A percentile compares a stretch with the other conserved stretches of the same genome.
Evolutionary conservation across 352 stramenopile species (phyloP).

Genomic region (Phytophthora multivora): DNA sequence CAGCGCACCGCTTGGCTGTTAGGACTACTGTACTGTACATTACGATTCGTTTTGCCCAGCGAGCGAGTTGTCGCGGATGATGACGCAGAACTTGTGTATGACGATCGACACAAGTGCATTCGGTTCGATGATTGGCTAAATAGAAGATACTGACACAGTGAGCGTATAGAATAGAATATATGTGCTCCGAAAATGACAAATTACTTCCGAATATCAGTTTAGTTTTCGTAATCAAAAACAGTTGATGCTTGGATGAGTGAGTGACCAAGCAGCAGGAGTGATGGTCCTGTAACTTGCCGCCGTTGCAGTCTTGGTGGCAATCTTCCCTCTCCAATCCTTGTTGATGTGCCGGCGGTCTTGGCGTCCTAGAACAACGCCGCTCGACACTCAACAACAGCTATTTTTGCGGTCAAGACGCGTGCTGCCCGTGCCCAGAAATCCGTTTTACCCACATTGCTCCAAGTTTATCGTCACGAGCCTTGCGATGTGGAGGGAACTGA

Average conservation of each 20-base stretch:
- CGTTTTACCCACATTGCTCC: too few species aligned
- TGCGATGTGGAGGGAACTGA: too few species aligned
- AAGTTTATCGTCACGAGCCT: too few species aligned
- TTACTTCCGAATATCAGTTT: background rate
- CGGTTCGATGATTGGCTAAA: slow-evolving; percentile 18
- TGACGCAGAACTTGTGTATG: slow-evolving; percentile 23
- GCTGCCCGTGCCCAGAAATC: too few species aligned
- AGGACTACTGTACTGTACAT: slow-evolving; percentile 4
- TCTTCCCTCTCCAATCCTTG: background rate
- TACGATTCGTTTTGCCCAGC: too few species aligned
- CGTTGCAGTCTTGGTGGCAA: background rate
- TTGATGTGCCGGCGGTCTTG: background rate
- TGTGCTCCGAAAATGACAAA: background rate
- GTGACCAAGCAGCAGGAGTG: slow-evolving; percentile 3
- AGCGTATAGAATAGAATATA: background rate
- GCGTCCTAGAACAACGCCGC: too few species aligned
- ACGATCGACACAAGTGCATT: slow-evolving; percentile 18
- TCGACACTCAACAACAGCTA: too few species aligned
- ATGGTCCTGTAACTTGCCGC: slow-evolving; percentile 8
- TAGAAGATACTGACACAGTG: background rate
- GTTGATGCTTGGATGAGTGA: slow-evolving; percentile 3
- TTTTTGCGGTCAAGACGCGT: too few species aligned
- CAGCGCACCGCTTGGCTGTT: slow-evolving; percentile 4
- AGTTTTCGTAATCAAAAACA: slow-evolving; percentile 20
- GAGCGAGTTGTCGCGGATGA: slow-evolving; percentile 9